Base-by-base conservation (phyloP, 306 rosid genomes). In the Ormosia semicastrata region DNA sequence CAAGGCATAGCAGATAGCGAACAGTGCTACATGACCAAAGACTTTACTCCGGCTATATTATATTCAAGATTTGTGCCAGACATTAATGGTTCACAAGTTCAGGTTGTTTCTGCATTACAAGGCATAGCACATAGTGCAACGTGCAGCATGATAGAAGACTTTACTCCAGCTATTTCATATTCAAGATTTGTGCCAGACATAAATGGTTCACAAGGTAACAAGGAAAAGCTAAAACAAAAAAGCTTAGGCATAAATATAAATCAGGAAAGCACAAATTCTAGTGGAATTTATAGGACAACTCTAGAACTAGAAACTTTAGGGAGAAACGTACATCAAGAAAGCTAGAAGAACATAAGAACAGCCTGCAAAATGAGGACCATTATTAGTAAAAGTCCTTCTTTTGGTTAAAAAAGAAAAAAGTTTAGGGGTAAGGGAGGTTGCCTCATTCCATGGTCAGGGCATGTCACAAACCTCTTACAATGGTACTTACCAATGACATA, bases 41-140 rank as follows among this genome's bases (percentile, higher is more conserved):
- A 60, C 53, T 34, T 29, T 33, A 46, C 68, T 71, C 67, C 64
- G 43, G 74, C 29, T 66, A 70, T 34, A 54, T 75, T 81, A 65
- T 68, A 3, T 76, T 54, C 49, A 8, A 13, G 63, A 39, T 72
- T 53, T 64, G 46, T 18, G 53, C 59, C 60, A 30, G 53, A 1
- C 43, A 66, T 41, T 13, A 58, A n/a, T 36, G 41, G 66, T 36
- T 87, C 81, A 49, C 71, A 80, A 87, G 80, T 85, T 59, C 91
- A 88, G 91, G 87, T 76, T 66, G 87, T 80, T 47, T 88, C 91
- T 76, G 73, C 82, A 52, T 73, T 88, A 59, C 87, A 88, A 80
- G 87, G 60, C 57, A 83, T 83, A 12, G 78, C 17, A 82, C 89
- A 80, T 30, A 53, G 14, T 9, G 82, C 79, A 50, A 13, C 52